These are phyloP conservation scores for Cenchrus fungigraminus DNA, from an alignment of 176 grass and related monocot species.

Conservation along the genomic window DNA sequence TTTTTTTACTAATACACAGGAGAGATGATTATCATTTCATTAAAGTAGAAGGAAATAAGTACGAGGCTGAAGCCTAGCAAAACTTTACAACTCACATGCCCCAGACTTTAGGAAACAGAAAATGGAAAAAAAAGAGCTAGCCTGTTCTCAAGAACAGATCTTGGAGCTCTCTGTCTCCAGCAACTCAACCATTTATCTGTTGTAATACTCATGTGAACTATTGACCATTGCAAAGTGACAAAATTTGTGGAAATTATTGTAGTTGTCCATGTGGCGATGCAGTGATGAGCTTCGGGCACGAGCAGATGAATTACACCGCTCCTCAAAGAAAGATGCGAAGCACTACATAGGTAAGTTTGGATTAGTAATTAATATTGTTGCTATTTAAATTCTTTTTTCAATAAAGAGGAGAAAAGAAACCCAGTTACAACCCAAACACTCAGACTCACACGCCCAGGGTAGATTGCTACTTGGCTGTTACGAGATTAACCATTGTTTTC, in stretches of 20 bases:
- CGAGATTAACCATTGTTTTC: neutral
- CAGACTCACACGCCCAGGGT: neutral
- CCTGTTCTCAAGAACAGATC: no score
- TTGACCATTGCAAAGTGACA: neutral
- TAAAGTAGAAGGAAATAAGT: no score
- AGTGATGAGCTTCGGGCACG: slow-evolving; percentile 54
- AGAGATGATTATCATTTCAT: no score
- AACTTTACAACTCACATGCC: no score
- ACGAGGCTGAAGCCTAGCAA: no score
- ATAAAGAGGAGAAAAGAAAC: no score
- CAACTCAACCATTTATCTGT: neutral
- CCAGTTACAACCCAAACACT: no score
- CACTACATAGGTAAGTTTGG: slow-evolving; percentile 51
- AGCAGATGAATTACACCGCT: slow-evolving; percentile 43
- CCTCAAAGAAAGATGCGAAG: slow-evolving; percentile 52
- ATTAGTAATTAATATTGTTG: neutral
- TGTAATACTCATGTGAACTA: neutral
- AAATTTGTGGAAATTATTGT: neutral
- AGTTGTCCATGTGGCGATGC: slow-evolving; percentile 80
- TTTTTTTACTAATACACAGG: no score
- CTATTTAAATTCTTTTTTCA: neutral
- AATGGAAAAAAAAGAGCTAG: no score
- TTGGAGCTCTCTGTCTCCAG: no score
- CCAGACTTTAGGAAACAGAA: no score
- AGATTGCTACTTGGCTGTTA: neutral